phyloP scores from a whole-genome alignment of 2,329 filamentous ascomycete genomes.

The Ophiosphaerella narmari region DNA sequence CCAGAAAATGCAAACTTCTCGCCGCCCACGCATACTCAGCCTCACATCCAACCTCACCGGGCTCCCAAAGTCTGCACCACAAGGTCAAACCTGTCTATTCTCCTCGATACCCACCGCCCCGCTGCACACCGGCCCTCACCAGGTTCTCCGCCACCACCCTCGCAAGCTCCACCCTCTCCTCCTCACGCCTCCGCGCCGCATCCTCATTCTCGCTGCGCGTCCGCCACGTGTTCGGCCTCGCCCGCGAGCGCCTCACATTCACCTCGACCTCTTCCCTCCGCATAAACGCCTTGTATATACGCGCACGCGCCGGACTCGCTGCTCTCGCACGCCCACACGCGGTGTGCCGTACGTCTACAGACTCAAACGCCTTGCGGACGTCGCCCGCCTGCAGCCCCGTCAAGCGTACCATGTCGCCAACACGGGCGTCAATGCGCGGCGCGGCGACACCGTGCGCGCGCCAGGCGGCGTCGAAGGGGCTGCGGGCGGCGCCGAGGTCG shows the following conservation, averaged over 20 bases:
- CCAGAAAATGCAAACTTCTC: too few relatives aligned
- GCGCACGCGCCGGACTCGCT: neutral
- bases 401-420: constrained; percentile 7
- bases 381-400: constrained; percentile 14
- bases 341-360: neutral
- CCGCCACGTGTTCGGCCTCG: constrained; percentile 13
- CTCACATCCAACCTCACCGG: too few relatives aligned
- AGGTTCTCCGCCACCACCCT: constrained; percentile 11
- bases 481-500: constrained; percentile 27
- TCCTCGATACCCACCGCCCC: neutral
- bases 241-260: constrained; percentile 14
- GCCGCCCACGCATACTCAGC: too few relatives aligned
- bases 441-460: constrained; percentile 30
- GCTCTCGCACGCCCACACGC: neutral
- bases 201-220: constrained; percentile 19
- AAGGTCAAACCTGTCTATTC: too few relatives aligned
- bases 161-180: constrained; percentile 9
- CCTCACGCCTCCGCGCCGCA: constrained; percentile 6
- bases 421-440: neutral
- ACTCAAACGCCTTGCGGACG: constrained; percentile 27
- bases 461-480: constrained; percentile 34
- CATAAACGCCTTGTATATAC: constrained; percentile 18
- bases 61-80: too few relatives aligned
- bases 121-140: constrained; percentile 4
- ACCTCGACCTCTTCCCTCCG: neutral